phyloP scores from a whole-genome alignment of 345 rosid species.

The Mercurialis annua region DNA sequence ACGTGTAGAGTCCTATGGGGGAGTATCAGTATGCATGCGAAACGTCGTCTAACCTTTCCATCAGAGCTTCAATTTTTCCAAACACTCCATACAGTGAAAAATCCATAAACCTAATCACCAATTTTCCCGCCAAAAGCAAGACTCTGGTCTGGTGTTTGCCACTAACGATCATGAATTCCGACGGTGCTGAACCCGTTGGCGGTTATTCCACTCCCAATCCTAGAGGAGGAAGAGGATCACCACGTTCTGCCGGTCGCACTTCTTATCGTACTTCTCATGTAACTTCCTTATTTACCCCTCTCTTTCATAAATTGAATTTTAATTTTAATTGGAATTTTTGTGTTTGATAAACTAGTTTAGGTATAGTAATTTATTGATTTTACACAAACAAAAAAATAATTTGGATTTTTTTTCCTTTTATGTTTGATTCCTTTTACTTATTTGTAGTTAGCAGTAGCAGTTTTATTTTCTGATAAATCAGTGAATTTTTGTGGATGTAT shows the following conservation, averaged over 20 bases:
- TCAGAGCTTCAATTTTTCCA: background rate
- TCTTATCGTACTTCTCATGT: constrained; percentile 20
- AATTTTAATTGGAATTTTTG: background rate
- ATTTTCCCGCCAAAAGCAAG: constrained; percentile 13
- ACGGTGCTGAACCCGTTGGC: constrained; percentile 11
- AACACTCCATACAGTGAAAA: too few species aligned
- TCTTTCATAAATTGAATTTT: background rate
- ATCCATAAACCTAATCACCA: background rate
- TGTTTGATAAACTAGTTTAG: too few species aligned
- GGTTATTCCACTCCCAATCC: constrained; percentile 6
- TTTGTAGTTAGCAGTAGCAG: too few species aligned
- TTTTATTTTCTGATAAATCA: background rate
- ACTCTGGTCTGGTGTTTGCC: background rate
- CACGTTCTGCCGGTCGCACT: background rate
- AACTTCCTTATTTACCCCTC: background rate
- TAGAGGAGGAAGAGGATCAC: constrained; percentile 20
- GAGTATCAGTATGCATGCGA: too few species aligned
- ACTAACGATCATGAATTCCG: constrained; percentile 21
- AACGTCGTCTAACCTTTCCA: background rate
- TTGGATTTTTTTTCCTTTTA: too few species aligned
- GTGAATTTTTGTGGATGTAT: background rate
- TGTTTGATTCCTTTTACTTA: too few species aligned
- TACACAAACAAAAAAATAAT: too few species aligned
- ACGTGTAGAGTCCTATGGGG: too few species aligned
- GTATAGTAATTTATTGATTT: too few species aligned